Evolutionary conservation across 1,284 basidiomycete species (phyloP), one percentile per base, ranked within the genome.

Genomic region (Austropuccinia psidii): DNA sequence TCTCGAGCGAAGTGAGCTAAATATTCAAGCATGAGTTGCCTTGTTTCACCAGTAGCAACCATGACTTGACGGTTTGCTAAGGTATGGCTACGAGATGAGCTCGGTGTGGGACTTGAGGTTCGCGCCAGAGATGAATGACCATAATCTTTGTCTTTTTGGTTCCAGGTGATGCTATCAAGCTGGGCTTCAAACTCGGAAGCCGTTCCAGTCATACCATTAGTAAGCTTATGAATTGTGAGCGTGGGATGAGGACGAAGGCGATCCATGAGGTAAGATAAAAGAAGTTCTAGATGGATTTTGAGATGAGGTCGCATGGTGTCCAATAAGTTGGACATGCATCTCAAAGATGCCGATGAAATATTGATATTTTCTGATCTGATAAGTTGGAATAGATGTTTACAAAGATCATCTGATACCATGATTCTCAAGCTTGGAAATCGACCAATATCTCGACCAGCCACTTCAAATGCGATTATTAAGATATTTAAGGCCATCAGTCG

Each of bases 251-350:
- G 78, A 35, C 80, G 88, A 5, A 99, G 84, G 24, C 93, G 87
- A 80, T 97, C 95, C 75, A 98, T 88, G 27, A 91, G 89, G 81
- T 96, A 98, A 2, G 92, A 88, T 35, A 99, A 83, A 82, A 95
- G 96, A 17, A 98, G 86, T 80, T 99, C 96, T 79, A 93, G 90
- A 79, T 99, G 96, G n/a, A 95, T 85, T 82, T 98, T 98, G 69
- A 98, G 84, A 78, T 93, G 86, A 61, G 85, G 85, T 5, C 90
- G 86, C 87, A 95, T 89, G 3, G 90, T 90, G 76, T 93, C 89
- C 78, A 98, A 90, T 76, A 98, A 85, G 4, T 90, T 90, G 4
- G 90, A 88, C 74, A 93, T 91, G 0, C 91, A 88, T 31, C 95
- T 89, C 45, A 98, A 84, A 35, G 91, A 86, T 68, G 87, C 84